Conservation (phyloP, 306 rosid genomes). For the cucumber (Cucumis sativus) region Cucumber_9930_V3 NC_026655.2:6279501-6280000, state of each 20-base stretch:
- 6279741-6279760: background rate
- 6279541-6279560: background rate
- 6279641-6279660: constrained; percentile 8
- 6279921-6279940: background rate
- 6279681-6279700: background rate
- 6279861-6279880: background rate
- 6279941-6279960: background rate
- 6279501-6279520: background rate
- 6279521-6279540: background rate
- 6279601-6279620: background rate
- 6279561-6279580: background rate
- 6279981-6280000: constrained; percentile 14
- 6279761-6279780: background rate
- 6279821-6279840: background rate
- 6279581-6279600: background rate
- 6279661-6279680: background rate
- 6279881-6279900: background rate
- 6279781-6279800: background rate
- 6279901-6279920: background rate
- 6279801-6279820: background rate
- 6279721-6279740: background rate
- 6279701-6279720: background rate
- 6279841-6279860: background rate
- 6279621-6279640: background rate
- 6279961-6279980: constrained; percentile 20